Evolutionary conservation across 192 early-diverging fungal genomes (phyloP), one percentile per base, ranked within the genome.

Genomic region (Linnemannia schmuckeri): DNA sequence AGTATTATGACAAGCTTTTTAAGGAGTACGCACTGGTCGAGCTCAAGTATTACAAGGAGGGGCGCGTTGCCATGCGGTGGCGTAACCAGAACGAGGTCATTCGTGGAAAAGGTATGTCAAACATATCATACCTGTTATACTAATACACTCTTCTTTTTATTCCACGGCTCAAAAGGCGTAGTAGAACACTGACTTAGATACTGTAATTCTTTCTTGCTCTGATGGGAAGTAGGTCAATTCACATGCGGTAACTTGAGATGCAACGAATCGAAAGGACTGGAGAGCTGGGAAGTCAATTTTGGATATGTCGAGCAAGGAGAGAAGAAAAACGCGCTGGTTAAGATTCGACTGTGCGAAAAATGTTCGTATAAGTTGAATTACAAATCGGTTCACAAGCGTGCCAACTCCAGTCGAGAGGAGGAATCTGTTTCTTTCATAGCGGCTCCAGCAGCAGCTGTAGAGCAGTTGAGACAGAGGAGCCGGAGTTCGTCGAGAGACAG

Each of bases 261-360:
- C 52, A 81, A 89, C 27, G 74, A 86, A 8, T 79, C 73, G n/a
- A 71, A 78, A 18, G 82, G 85, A 7, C 82, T 97, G 24, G 82
- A 91, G 47, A 94, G 94, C 46, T 97, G 96, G 96, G 96, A 97
- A 82, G 94, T 97, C 18, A 96, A 96, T 78, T 97, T 97, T 83
- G 93, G 81, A 13, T 97, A 97, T 88, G 81, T 94, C 35, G 96
- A 97, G 83, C 90, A 90, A 70, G 91, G 91, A 0, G 89, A 93
- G 76, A 90, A 92, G 74, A 96, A 96, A 83, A 96, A 96, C 76
- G 96, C 96, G 7, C 83, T 97, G 66, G 96, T 97, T 47, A 97
- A 97, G 77, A 76, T 97, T 40, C 87, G 96, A 71, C 89, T 97
- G 4, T 97, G 96, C 74, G 86, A 87, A 0, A 75, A 72, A 6